Evolutionary conservation across 345 rosid genomes (phyloP), one percentile per base, ranked within the genome.

Genomic region (Camelina neglecta): DNA sequence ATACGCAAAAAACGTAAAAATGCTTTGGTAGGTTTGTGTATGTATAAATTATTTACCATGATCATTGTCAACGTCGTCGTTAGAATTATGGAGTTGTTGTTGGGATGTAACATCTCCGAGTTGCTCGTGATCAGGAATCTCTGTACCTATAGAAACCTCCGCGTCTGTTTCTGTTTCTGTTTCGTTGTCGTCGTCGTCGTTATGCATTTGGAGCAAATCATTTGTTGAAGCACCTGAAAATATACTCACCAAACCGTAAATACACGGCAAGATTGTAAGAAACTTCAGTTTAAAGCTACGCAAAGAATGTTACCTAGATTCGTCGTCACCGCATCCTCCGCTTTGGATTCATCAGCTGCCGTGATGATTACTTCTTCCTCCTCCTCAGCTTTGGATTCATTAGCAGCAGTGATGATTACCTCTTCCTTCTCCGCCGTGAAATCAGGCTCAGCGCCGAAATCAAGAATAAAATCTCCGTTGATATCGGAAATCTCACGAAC

Each of bases 131-230:
- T 87, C 96, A 70, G 97, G 95, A 85, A 94, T 92, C 65, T 92
- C 95, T 15, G 96, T 89, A 45, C 98, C 97, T 47, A 90, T 85
- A 0, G 98, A 90, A 68, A 90, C 75, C 62, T 87, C 98, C 5
- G 86, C 89, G 31, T 89, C 95, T 23, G 69, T 79, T 70, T 87
- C 96, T 72, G 31, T 24, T 2, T 24, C 26, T 24, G 2, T 4
- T 29, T 29, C 31, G 0, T 0, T 4, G 5, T 29, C 31, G 29
- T 26, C 29, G 29, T 91, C 89, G 24, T 74, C 81, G 26, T 66
- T 79, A 50, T 81, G 83, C 78, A 80, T 68, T 81, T 72, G 45
- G 42, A 11, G 2, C 50, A 2, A 77, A 70, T 83, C 94, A 69
- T 86, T 87, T 60, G 71, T 58, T 1, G 57, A 67, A 59, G 73